Evolutionary conservation across 371 early-diverging fungal genomes (phyloP), one percentile per base, ranked within the genome.

Genomic region (Apophysomyces ossiformis): DNA sequence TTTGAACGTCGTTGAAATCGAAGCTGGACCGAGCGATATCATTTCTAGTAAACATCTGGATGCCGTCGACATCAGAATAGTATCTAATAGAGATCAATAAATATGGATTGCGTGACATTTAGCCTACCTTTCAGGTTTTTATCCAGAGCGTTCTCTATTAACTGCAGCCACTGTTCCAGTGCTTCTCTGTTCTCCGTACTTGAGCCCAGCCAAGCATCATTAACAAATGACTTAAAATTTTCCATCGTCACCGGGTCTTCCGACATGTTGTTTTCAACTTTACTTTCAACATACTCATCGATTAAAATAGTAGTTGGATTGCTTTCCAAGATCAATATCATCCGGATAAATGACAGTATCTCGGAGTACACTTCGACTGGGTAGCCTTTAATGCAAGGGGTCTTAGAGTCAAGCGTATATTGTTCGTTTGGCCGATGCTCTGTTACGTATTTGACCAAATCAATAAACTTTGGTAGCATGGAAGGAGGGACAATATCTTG

Each of bases 11-110:
- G 78, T 78, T 0, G 90, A 79, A 18, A 92, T 76, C 12, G 84
- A 74, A 12, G 88, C 77, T 11, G 93, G 93, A 0, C 87, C 89
- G 5, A 93, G 69, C 0, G 93, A 91, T 5, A 94, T 85, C 12
- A 92, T 73, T 68, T 94, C 95, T 39, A 91, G 62, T 6, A 94
- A 72, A 66, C 89, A 92, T 2, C 83, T 79, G 9, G 91, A 79
- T 9, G 92, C 89, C 0, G 85, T 87, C 4, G 88, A 72, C 35
- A 91, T 87, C 7, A 92, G 77, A 5, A 79, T 50, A 7, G 88
- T 70, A 74, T 89, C 89, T 83, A 67, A 16, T 8, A 63, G n/a
- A 56, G 16, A 21, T 35, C 56, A 18, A 32, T 7, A 37, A 13
- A 37, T 37, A 41, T 39, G 41, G 11, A 16, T 18, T 50, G 36